Evolutionary conservation across 345 rosid species (phyloP).

Genomic region (Murraya paniculata): DNA sequence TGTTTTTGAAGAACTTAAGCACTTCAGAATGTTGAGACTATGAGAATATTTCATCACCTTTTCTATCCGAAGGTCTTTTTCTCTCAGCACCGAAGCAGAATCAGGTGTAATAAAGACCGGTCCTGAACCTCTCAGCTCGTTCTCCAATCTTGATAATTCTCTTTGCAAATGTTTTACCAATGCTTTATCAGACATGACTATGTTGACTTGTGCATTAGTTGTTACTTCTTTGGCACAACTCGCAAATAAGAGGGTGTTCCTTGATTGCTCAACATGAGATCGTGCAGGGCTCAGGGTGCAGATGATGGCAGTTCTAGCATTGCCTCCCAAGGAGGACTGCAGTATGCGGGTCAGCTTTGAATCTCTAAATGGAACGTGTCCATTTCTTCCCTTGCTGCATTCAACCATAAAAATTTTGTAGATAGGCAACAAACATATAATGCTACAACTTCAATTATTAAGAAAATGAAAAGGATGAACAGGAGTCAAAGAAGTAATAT

Average conservation of each 20-base stretch:
- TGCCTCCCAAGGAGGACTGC: conserved; percentile 88
- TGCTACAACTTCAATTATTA: background rate
- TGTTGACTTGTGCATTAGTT: conserved; percentile 86
- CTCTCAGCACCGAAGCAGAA: conserved; percentile 46
- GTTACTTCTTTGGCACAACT: conserved; percentile 93
- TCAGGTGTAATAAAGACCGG: conserved; percentile 35
- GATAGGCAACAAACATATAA: conserved; percentile 8
- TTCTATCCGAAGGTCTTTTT: conserved; percentile 78
- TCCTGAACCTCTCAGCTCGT: conserved; percentile 55
- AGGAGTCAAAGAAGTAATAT: background rate
- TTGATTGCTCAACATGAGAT: conserved; percentile 88
- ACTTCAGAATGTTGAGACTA: background rate
- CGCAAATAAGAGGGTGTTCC: conserved; percentile 91
- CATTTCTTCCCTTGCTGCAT: conserved; percentile 90
- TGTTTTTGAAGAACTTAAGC: background rate
- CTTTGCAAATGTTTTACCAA: conserved; percentile 85
- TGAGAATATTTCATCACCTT: conserved; percentile 44
- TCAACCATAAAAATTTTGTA: conserved; percentile 22
- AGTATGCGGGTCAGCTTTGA: conserved; percentile 94
- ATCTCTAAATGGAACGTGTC: conserved; percentile 90
- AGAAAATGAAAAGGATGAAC: background rate
- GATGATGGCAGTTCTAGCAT: conserved; percentile 88
- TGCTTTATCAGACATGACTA: conserved; percentile 84
- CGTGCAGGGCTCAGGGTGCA: conserved; percentile 96
- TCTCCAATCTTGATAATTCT: conserved; percentile 83